A percentile compares a stretch with the other conserved stretches of the same genome.
Evolutionary conservation across 2,329 filamentous ascomycete species (phyloP).

Genomic region (Cytospora piceae): DNA sequence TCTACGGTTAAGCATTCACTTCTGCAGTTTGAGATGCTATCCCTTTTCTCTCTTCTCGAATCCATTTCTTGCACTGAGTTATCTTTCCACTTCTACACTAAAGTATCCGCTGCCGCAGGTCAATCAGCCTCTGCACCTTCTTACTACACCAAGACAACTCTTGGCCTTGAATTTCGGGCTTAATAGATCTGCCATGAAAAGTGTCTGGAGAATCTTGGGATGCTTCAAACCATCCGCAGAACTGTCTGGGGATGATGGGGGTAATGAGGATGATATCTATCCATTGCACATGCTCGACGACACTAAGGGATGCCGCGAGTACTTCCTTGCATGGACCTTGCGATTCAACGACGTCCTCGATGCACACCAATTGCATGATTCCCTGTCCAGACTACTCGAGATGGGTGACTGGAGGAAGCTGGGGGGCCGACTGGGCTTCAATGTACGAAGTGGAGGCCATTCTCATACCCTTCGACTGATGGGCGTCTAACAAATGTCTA

Average conservation of each 20-base stretch:
- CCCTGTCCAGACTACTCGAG: constrained; percentile 44
- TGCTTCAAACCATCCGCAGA: background rate
- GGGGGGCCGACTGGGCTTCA: constrained; percentile 47
- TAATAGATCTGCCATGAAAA: background rate
- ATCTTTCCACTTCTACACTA: background rate
- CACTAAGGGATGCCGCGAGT: constrained; percentile 16
- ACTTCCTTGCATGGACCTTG: constrained; percentile 34
- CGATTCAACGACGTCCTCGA: constrained; percentile 50
- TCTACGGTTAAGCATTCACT: too few relatives aligned
- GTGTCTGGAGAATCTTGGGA: background rate
- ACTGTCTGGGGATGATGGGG: background rate
- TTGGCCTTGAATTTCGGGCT: background rate
- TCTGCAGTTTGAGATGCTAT: too few relatives aligned
- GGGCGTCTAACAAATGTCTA: background rate
- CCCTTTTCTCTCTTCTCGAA: background rate
- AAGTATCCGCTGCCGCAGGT: background rate
- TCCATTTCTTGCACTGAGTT: background rate
- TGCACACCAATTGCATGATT: constrained; percentile 40
- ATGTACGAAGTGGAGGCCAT: constrained; percentile 36
- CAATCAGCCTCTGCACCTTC: background rate
- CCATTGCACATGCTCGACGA: constrained; percentile 28
- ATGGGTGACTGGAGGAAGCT: constrained; percentile 50
- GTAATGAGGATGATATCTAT: constrained; percentile 23
- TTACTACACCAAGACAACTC: background rate
- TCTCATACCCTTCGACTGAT: background rate